phyloP scores from a whole-genome alignment of 73 alveolate genomes.

The Loxodes magnus region DNA sequence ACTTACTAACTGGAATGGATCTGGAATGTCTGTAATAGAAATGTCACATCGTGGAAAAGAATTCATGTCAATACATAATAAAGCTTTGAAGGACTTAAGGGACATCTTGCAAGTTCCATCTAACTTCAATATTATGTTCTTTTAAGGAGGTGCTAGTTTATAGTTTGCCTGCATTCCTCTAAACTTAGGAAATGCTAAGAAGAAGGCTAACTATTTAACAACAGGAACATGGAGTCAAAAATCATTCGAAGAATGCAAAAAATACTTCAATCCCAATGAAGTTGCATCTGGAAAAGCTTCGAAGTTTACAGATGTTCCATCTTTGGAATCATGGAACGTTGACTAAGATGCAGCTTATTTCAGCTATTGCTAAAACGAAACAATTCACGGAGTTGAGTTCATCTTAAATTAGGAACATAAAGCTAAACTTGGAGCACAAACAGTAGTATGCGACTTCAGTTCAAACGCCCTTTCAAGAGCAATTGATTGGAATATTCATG shows the following conservation, averaged over 20 bases:
- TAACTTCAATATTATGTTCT: slow-evolving; percentile 27
- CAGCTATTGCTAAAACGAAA: slow-evolving; percentile 51
- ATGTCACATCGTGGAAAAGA: slow-evolving; percentile 33
- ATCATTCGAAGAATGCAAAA: slow-evolving; percentile 46
- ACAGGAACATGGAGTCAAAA: slow-evolving; percentile 53
- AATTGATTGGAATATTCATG: slow-evolving; percentile 15
- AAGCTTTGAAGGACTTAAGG: slow-evolving; percentile 36
- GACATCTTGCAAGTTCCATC: slow-evolving; percentile 49
- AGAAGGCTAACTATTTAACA: slow-evolving; percentile 40
- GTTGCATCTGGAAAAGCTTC: slow-evolving; percentile 12
- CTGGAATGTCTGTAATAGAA: slow-evolving; percentile 35
- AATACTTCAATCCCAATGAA: slow-evolving; percentile 25
- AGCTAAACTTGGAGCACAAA: neutral
- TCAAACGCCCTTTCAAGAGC: slow-evolving; percentile 18
- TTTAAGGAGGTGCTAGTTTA: slow-evolving; percentile 70
- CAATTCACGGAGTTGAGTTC: slow-evolving; percentile 56
- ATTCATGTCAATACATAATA: slow-evolving; percentile 29
- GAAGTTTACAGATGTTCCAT: slow-evolving; percentile 32
- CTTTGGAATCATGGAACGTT: slow-evolving; percentile 31
- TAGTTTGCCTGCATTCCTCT: slow-evolving; percentile 52
- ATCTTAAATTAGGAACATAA: slow-evolving; percentile 28
- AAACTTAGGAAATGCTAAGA: slow-evolving; percentile 33
- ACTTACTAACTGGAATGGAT: slow-evolving; percentile 55
- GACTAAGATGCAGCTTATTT: slow-evolving; percentile 43
- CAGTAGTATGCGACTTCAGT: slow-evolving; percentile 23